phyloP scores from a whole-genome alignment of 495 filamentous ascomycete genomes.

The Polyplosphaeria fusca region DNA sequence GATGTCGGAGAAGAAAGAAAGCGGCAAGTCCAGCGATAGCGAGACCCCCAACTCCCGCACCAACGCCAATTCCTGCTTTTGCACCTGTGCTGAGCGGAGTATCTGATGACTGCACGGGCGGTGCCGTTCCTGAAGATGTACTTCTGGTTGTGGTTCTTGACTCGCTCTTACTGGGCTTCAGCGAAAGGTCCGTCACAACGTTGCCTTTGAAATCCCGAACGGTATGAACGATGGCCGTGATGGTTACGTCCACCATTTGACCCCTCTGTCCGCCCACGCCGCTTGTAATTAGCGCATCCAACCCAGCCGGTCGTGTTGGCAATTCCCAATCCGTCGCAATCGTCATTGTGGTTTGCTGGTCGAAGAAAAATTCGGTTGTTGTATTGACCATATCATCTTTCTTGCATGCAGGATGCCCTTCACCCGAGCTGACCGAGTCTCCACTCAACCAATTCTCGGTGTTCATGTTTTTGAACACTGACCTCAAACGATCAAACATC shows the following conservation, averaged over 20 bases:
- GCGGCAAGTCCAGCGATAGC: too few species aligned
- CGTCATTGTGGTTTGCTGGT: background rate
- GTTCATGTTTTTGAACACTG: background rate
- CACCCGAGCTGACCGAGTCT: too few species aligned
- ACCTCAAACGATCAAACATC: background rate
- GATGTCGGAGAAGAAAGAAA: too few species aligned
- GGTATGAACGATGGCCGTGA: background rate
- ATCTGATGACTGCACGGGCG: too few species aligned
- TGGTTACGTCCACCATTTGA: constrained; percentile 1
- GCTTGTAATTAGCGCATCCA: background rate
- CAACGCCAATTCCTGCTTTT: background rate
- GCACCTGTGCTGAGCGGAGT: background rate
- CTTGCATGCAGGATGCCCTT: background rate
- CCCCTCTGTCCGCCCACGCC: background rate
- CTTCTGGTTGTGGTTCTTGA: background rate
- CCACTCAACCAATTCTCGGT: background rate
- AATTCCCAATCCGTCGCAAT: background rate
- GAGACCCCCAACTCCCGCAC: background rate
- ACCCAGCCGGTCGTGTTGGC: background rate
- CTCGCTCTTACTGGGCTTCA: background rate
- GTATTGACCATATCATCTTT: background rate
- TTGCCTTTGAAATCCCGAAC: background rate
- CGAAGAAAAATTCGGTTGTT: background rate
- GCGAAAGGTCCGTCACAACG: background rate
- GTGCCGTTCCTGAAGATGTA: background rate